Base-by-base conservation (phyloP, 768 basidiomycete genomes). In the Calocera cornea region DNA sequence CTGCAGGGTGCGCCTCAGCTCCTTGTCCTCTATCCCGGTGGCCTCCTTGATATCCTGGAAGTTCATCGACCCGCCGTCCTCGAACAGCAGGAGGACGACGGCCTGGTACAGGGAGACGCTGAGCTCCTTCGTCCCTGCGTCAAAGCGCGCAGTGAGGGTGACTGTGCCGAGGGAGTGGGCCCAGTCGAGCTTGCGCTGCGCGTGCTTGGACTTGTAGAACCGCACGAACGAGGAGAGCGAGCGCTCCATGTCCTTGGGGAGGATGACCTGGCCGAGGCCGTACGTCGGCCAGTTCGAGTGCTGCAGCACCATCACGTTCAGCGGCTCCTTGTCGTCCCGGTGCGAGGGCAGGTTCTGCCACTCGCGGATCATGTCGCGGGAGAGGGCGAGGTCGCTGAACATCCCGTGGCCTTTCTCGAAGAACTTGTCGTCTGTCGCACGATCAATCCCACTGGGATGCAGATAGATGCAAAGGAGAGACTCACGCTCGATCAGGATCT, bases 101-200 rank as follows among this genome's bases (percentile, higher is more conserved):
- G 88, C 88, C 75, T 99, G 97, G 75, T 90, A 94, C 76, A 98
- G 79, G 73, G 89, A 92, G 71, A 98, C 87, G 14, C 87, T 86
- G 44, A 99, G 81, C 75, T 98, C 95, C 76, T 98, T 98, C 70
- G 79, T 76, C 0, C 84, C 88, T 7, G 77, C 76, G 1, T 78
- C 77, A 78, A 98, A 98, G 50, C 80, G 75, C 2, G 85, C 90
- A 67, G 77, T 85, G 67, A 99, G 75, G 8, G 85, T 88, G 40
- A 86, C 90, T 0, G 90, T 92, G 7, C 90, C 94, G 1, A 98
- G 83, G 0, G 87, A 83, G 73, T 92, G 92, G 73, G 92, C 85
- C 92, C 92, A 97, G 54, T 86, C 83, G 7, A 99, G 81, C 65
- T 84, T 84, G 50, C 87, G 86, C 0, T 86, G 87, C 47, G 84